Percentiles rank a stretch among this genome's conserved stretches.
Conservation (phyloP, 1,139 yeast species). For the Geotrichum australiense region DNA sequence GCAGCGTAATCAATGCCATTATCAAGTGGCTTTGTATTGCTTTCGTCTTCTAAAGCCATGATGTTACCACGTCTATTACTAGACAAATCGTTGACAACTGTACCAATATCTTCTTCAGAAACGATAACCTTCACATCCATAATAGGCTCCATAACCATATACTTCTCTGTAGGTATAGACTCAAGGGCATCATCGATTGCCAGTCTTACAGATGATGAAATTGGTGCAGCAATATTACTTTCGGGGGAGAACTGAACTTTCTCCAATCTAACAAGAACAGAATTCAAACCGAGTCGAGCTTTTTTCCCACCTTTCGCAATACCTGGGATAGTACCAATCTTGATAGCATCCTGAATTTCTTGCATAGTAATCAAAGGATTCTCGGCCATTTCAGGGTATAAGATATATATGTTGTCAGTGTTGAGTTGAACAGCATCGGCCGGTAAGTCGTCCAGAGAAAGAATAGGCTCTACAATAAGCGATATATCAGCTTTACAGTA, state of each 20-base stretch:
- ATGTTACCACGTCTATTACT: constrained; percentile 68
- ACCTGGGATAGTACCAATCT: constrained; percentile 49
- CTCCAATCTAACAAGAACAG: constrained; percentile 48
- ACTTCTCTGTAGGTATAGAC: constrained; percentile 29
- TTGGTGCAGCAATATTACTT: constrained; percentile 36
- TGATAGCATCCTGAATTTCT: constrained; percentile 30
- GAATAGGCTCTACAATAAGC: constrained; percentile 48
- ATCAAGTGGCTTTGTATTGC: constrained; percentile 14
- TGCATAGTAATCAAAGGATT: constrained; percentile 26
- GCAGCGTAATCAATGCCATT: constrained; percentile 23
- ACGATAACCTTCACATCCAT: constrained; percentile 73
- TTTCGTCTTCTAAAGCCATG: constrained; percentile 35
- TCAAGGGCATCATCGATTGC: constrained; percentile 40
- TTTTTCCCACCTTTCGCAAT: constrained; percentile 73
- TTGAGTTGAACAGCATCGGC: constrained; percentile 28
- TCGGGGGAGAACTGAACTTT: constrained; percentile 53
- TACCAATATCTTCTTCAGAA: constrained; percentile 68
- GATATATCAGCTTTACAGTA: constrained; percentile 30
- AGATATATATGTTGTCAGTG: constrained; percentile 38
- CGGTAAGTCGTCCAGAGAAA: constrained; percentile 32
- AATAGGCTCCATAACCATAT: constrained; percentile 71
- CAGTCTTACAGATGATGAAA: constrained; percentile 42
- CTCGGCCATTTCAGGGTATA: constrained; percentile 26
- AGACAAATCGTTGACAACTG: constrained; percentile 72
- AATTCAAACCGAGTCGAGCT: constrained; percentile 57